Evolutionary conservation across 2,329 filamentous ascomycete species (phyloP).

Genomic region (Neopestalotiopsis sp.): DNA sequence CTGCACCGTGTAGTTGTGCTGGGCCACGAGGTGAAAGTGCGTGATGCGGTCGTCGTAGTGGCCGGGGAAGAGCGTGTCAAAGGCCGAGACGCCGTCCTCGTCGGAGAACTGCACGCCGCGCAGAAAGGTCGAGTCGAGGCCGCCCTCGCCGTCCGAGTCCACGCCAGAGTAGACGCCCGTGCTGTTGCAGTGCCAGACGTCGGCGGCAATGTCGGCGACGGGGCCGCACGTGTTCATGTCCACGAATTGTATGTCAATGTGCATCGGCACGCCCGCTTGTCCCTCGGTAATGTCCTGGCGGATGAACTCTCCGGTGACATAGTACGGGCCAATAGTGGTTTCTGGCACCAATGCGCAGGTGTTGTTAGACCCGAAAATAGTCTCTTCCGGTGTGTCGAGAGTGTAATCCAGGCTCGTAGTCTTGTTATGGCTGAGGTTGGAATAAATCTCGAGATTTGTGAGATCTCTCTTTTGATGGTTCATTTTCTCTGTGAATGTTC

Average conservation of each 20-base stretch:
- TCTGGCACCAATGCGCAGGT: constrained; percentile 59
- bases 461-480: constrained; percentile 16
- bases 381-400: constrained; percentile 35
- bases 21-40: constrained; percentile 55
- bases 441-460: constrained; percentile 1
- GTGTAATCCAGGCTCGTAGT: constrained; percentile 31
- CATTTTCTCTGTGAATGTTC: neutral
- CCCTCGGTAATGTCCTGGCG: constrained; percentile 52
- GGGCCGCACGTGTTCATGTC: constrained; percentile 59
- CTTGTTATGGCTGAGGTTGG: constrained; percentile 14
- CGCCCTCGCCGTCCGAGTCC: constrained; percentile 41
- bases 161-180: constrained; percentile 56
- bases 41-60: constrained; percentile 49
- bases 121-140: constrained; percentile 44
- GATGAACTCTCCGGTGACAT: constrained; percentile 57
- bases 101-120: constrained; percentile 47
- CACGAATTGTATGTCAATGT: constrained; percentile 57
- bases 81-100: constrained; percentile 45
- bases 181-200: constrained; percentile 55
- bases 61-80: constrained; percentile 49
- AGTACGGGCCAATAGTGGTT: constrained; percentile 60
- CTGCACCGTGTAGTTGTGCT: constrained; percentile 41
- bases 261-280: constrained; percentile 52
- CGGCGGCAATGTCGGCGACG: constrained; percentile 51
- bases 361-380: constrained; percentile 46